Base-by-base conservation (phyloP, 352 stramenopile species). In the Pythium utonaiense region DNA sequence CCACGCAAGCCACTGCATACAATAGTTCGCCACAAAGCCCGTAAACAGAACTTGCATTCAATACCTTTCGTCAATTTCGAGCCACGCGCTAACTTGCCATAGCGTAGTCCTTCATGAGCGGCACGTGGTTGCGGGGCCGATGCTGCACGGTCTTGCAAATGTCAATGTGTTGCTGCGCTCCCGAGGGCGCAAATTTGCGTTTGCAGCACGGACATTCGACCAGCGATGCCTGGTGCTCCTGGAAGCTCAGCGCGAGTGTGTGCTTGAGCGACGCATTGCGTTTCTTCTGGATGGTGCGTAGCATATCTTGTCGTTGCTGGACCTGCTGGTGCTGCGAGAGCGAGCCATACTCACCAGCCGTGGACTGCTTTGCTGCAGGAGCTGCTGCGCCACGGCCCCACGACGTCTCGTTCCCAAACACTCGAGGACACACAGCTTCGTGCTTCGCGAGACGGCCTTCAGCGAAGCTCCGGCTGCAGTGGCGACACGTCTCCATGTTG, bases 121-220 rank as follows among this genome's bases (percentile, higher is more conserved):
- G 68, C 1, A 89, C 74, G 2, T 78, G 67, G 49, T 93, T 93
- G 55, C 83, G 86, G 2, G 86, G 86, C 3, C 83, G 80, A 45
- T 95, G 87, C 60, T 92, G 80, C 1, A 95, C 86, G 5, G 71
- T 75, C 63, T 88, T 88, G 74, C 86, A 95, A 50, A 95, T 95
- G 1, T 76, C 79, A 52, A 95, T 95, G 60, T 95, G 86, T 57
- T 95, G 75, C 58, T 95, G 80, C 4, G 80, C 86, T 8, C 86
- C 86, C 0, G 82, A 90, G 5, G 86, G 86, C 3, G 86, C 86
- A 51, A 95, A 95, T 53, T 85, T 91, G 27, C 86, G 81, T 40
- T 75, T 66, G 60, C 86, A 95, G 58, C 80, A 88, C 36, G 86
- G 86, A 56, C 86, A 95, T n/a, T 83, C 57, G 14, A 95, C 82